Evolutionary conservation across 129 eudicot species (phyloP).

Genomic region (sunflower (Helianthus annuus)): HanXRQr2.0-SUNRISE NC_035447.2:58215905-58216404

Average conservation of each 20-base stretch:
- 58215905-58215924: background rate
- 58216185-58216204: background rate
- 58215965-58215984: conserved; percentile 56
- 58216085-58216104: conserved; percentile 69
- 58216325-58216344: background rate
- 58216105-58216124: conserved; percentile 80
- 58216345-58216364: too few species aligned
- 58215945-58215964: conserved; percentile 48
- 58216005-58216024: conserved; percentile 36
- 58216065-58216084: conserved; percentile 64
- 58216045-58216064: conserved; percentile 57
- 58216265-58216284: conserved; percentile 17
- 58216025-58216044: conserved; percentile 50
- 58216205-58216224: background rate
- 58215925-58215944: background rate
- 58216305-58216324: background rate
- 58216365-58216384: too few species aligned
- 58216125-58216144: conserved; percentile 68
- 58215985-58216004: conserved; percentile 50
- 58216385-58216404: too few species aligned
- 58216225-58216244: background rate
- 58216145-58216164: conserved; percentile 59
- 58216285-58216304: conserved; percentile 11
- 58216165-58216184: conserved; percentile 2
- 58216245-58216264: conserved; percentile 5